Percentiles rank a stretch among this genome's conserved stretches.
Evolutionary conservation across 2,329 filamentous ascomycete species (phyloP).

Genomic region (Neonectria coccinea): DNA sequence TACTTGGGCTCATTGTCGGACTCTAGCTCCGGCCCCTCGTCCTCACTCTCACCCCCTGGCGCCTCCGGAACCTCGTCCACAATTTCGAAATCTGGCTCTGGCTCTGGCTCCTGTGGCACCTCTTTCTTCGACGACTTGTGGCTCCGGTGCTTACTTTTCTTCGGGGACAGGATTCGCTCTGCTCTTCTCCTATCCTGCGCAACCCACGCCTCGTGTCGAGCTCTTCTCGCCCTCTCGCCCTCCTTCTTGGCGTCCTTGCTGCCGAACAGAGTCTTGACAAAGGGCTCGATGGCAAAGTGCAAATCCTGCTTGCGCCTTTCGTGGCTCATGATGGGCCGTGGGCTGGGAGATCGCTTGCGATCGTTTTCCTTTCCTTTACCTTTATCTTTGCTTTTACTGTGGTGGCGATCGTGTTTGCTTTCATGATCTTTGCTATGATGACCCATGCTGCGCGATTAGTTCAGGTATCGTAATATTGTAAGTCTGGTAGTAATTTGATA

Average conservation of each 20-base stretch:
- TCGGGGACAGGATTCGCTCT: not conserved
- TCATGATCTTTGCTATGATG: not conserved
- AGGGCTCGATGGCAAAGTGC: conserved; percentile 23
- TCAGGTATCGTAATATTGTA: not conserved
- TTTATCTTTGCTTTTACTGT: conserved; percentile 3
- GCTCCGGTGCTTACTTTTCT: not conserved
- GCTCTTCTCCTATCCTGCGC: not conserved
- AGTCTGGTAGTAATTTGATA: not conserved
- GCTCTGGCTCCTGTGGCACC: not conserved
- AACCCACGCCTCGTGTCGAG: conserved; percentile 14
- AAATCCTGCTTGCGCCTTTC: conserved; percentile 23
- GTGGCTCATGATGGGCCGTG: conserved; percentile 5
- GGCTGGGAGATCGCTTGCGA: not conserved
- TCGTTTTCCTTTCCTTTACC: not conserved
- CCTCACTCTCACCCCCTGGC: not conserved
- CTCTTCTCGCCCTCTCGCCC: not conserved
- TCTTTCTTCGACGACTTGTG: not conserved
- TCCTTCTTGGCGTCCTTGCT: conserved; percentile 13
- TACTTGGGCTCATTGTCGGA: not conserved
- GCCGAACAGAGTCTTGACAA: conserved; percentile 6
- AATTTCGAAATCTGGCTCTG: not conserved
- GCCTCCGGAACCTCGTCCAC: not conserved
- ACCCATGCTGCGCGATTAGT: not conserved
- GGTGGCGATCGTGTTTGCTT: not conserved
- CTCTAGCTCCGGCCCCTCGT: not conserved